Evolutionary conservation across 176 grass and related monocot genomes (phyloP), one percentile per base, ranked within the genome.

Genomic region (Neostapfia colusana): DNA sequence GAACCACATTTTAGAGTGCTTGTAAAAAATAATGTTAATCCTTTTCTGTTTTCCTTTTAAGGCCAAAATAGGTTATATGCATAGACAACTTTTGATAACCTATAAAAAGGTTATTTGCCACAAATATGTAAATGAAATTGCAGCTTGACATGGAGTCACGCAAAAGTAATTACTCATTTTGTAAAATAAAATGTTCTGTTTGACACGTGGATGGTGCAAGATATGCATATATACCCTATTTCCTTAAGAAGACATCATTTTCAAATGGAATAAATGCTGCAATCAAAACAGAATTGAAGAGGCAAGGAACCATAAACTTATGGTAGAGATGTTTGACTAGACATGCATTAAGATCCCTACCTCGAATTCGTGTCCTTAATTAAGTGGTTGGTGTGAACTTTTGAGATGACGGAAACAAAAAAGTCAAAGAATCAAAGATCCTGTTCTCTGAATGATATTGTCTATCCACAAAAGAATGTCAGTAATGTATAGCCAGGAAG

Each of bases 191-290:
- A 44, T 57, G 14, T 51, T 82, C 60, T 75, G 7, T 44, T 57
- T 16, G 13, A 80, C 26, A 48, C 46, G 40, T 70, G 26, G 40
- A 21, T 48, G 39, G 31, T 67, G 51, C 34, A 58, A 75, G 80
- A 74, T 82, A 58, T 75, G 80, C 71, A 75, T 59, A 82, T 82
- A 82, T 82, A 56, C 60, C n/a, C 18, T 38, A 20, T 82, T 82
- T 66, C 20, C 39, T 67, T 67, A 18, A 27, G 39, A 26, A 6
- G 38, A 14, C 51, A 59, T 83, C 71, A n/a, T 83, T 68, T 26
- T 83, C 50, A 60, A 59, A 25, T 76, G 10, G 72, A 41, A 67
- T 31, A 54, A 57, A 23, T 36, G 26, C 50, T 37, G 54, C 34
- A 64, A 67, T 75, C 13, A 12, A 57, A 35, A 74, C 48, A 3